Evolutionary conservation across 352 stramenopile genomes (phyloP), one percentile per base, ranked within the genome.

Genomic region (Blastocystis sp.): DNA sequence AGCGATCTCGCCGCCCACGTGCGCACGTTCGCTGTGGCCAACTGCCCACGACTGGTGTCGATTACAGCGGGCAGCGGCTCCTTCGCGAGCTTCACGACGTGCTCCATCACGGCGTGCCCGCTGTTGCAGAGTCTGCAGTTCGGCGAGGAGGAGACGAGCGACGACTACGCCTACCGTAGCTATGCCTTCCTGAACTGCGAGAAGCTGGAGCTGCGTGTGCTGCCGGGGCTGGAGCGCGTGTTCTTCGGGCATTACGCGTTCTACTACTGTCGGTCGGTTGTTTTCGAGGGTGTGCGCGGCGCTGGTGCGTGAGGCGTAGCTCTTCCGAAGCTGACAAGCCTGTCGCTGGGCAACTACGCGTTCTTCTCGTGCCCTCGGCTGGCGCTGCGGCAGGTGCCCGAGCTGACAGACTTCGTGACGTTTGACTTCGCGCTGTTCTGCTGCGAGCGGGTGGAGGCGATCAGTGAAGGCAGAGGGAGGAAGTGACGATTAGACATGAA

Each of bases 201-300:
- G 24, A n/a, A 28, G 11, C n/a, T 84, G 3, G 57, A 70, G 52
- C 66, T 84, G 40, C 54, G 2, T 24, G 66, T 52, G 24, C 43
- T 84, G 28, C 45, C 40, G 34, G 38, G 38, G 17, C n/a, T 84
- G 54, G 24, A 69, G 14, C 17, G 6, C 10, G 42, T 84, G 4
- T 28, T 69, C 54, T 21, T 84, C 4, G 74, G 74, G 11, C 68
- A 84, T 45, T 84, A 84, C n/a, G 48, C 74, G 21, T 68, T 84
- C 40, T 84, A 84, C 43, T 43, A 69, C 52, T 42, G 45, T 14
- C 4, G 66, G 10, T 38, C 11, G 10, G 19, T 69, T 34, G 52
- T 68, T 42, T 69, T 84, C 28, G 28, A 68, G 19, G 28, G 74
- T 84, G 24, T 21, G 48, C 38, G 1, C 4, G 48, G 54, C 6